Conservation (phyloP, 345 rosid species). For the Laguncularia racemosa region DNA sequence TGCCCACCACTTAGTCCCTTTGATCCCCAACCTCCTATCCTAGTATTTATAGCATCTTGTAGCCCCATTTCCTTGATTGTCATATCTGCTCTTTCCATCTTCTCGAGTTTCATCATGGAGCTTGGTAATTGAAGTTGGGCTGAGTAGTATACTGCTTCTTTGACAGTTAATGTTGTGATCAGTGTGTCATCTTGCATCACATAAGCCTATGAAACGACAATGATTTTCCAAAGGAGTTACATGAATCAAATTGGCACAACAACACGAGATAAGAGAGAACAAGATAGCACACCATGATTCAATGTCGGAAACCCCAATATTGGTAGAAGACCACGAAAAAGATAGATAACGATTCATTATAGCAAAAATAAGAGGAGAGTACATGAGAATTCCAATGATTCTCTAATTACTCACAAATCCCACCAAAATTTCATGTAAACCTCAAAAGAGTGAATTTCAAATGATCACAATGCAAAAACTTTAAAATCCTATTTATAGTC, state of each 20-base stretch:
- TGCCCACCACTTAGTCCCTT: conserved; percentile 51
- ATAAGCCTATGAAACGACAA: conserved; percentile 21
- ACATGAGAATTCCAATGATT: too few relatives aligned
- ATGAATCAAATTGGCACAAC: too few relatives aligned
- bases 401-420: too few relatives aligned
- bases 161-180: conserved; percentile 35
- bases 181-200: conserved; percentile 42
- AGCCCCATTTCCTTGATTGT: conserved; percentile 51
- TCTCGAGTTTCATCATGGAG: conserved; percentile 25
- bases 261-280: neutral
- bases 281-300: too few relatives aligned
- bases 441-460: too few relatives aligned
- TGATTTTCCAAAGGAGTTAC: too few relatives aligned
- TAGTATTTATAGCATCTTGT: conserved; percentile 25
- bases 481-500: too few relatives aligned
- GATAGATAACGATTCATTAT: neutral
- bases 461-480: too few relatives aligned
- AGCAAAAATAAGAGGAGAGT: neutral
- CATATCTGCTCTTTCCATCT: conserved; percentile 30
- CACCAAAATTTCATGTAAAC: too few relatives aligned
- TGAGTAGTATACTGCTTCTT: conserved; percentile 40
- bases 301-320: neutral
- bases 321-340: neutral
- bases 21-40: conserved; percentile 36
- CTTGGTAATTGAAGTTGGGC: conserved; percentile 43